A percentile compares a stretch with the other conserved stretches of the same genome.
Conservation (phyloP, 768 basidiomycete genomes). For the Naematelia aurantialba region DNA sequence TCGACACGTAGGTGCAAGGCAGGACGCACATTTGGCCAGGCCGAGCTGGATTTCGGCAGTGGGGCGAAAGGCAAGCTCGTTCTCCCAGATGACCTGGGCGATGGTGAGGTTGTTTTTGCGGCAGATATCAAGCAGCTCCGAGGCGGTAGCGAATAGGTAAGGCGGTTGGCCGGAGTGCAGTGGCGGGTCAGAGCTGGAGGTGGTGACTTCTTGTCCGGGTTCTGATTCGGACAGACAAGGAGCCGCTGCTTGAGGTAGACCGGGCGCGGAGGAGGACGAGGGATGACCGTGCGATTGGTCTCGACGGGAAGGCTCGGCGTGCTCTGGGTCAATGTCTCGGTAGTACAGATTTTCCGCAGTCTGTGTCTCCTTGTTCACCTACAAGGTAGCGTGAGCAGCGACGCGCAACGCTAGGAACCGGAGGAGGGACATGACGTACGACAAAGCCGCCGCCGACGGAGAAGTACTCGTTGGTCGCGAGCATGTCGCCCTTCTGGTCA, state of each 20-base stretch:
- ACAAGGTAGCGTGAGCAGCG: neutral
- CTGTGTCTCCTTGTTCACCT: conserved; percentile 87
- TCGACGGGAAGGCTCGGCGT: conserved; percentile 70
- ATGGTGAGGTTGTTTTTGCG: conserved; percentile 37
- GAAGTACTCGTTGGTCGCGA: conserved; percentile 94
- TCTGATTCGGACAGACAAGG: neutral
- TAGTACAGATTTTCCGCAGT: conserved; percentile 89
- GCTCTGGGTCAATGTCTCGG: conserved; percentile 78
- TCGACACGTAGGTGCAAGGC: too few species aligned
- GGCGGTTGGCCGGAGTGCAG: conserved; percentile 61
- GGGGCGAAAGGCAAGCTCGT: conserved; percentile 30
- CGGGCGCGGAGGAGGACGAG: neutral
- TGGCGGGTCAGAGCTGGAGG: conserved; percentile 25
- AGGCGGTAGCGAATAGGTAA: conserved; percentile 51
- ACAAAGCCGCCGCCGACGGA: conserved; percentile 61
- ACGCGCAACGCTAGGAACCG: neutral
- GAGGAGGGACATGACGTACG: conserved; percentile 2
- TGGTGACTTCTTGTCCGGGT: neutral
- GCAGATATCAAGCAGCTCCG: conserved; percentile 34
- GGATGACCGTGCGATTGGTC: conserved; percentile 37
- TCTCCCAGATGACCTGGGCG: conserved; percentile 38
- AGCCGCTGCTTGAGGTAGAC: neutral
- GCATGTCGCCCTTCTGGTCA: conserved; percentile 69
- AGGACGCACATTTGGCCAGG: conserved; percentile 16
- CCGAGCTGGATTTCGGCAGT: conserved; percentile 23